Percentiles rank a stretch among this genome's conserved stretches.
Evolutionary conservation across 371 early-diverging fungal genomes (phyloP).

Genomic region (Basidiobolus heterosporus): DNA sequence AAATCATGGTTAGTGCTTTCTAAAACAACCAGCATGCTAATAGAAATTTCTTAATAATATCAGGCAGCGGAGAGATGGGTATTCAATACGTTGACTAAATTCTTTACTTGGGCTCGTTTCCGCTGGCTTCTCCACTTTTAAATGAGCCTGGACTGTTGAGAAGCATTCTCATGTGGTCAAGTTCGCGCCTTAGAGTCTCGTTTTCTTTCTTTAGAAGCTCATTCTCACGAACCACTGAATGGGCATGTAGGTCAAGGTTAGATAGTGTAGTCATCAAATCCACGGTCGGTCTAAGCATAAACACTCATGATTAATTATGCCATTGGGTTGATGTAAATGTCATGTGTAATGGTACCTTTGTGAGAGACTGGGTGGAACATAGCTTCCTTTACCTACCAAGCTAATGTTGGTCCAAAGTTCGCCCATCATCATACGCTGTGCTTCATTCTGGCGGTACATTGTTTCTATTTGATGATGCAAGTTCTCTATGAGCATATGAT

Average conservation of each 20-base stretch:
- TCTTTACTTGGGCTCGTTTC: too few relatives aligned
- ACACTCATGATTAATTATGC: neutral
- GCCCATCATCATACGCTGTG: conserved; percentile 2
- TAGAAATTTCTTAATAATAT: too few relatives aligned
- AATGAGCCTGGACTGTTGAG: too few relatives aligned
- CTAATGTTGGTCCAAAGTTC: neutral
- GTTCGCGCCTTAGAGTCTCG: conserved; percentile 24
- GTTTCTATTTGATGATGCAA: conserved; percentile 1
- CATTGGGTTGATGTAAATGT: neutral
- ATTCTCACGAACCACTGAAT: conserved; percentile 24
- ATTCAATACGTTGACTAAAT: too few relatives aligned
- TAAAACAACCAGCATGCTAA: too few relatives aligned
- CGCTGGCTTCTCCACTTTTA: too few relatives aligned
- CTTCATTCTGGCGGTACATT: conserved; percentile 1
- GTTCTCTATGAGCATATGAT: neutral
- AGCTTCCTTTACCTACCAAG: neutral
- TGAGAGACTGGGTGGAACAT: neutral
- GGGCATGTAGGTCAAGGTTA: conserved; percentile 21
- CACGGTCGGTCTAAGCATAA: conserved; percentile 2
- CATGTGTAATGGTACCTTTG: neutral
- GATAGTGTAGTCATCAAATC: neutral
- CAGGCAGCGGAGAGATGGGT: too few relatives aligned
- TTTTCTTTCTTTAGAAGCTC: conserved; percentile 31
- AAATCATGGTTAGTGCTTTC: too few relatives aligned
- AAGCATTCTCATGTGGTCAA: conserved; percentile 16